Base-by-base conservation (phyloP, 768 basidiomycete species). In the Tricholoma matsutake region DNA sequence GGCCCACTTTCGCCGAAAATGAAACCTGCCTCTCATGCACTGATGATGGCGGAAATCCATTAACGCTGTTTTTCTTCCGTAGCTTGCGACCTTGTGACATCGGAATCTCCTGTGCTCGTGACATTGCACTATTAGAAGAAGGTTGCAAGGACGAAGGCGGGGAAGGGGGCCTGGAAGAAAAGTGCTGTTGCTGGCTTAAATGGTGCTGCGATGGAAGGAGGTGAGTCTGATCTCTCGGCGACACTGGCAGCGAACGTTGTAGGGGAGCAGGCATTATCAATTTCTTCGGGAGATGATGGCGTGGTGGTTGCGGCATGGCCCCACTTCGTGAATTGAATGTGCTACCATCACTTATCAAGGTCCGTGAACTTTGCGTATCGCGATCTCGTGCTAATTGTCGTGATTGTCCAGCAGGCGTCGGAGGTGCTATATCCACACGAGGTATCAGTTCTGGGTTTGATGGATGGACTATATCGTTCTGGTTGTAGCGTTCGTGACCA, bases 191-290 rank as follows among this genome's bases (percentile, higher is more conserved):
- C 63, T 61, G 65, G 8, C 11, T 41, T n/a, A 39, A n/a, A 16
- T 8, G 25, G 25, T 63, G 62, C 6, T 56, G 58, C n/a, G 39
- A 55, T n/a, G 47, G 58, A 35, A 45, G 49, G 16, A 58, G 14
- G n/a, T 62, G 68, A 14, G 56, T 32, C 45, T 68, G 67, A 31
- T 62, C 56, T 22, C 65, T 63, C 13, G 62, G 53, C 25, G 63
- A 57, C 39, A 61, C 55, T 13, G 61, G 64, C 31, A 68, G 61
- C 37, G 56, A 72, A 53, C 62, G 72, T 67, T 85, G 84, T 39
- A 91, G 78, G 14, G 86, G 89, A 3, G 86, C 73, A 51, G 89
- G 89, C 89, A 91, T 91, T 45, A 91, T 84, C 28, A 91, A 83
- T 52, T 77, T 82, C 69, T 83, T 87, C 3, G 89, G 89, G 45